Percentiles rank a stretch among this genome's conserved stretches.
Conservation (phyloP, 441 rosid genomes). For the Croton setiger region DNA sequence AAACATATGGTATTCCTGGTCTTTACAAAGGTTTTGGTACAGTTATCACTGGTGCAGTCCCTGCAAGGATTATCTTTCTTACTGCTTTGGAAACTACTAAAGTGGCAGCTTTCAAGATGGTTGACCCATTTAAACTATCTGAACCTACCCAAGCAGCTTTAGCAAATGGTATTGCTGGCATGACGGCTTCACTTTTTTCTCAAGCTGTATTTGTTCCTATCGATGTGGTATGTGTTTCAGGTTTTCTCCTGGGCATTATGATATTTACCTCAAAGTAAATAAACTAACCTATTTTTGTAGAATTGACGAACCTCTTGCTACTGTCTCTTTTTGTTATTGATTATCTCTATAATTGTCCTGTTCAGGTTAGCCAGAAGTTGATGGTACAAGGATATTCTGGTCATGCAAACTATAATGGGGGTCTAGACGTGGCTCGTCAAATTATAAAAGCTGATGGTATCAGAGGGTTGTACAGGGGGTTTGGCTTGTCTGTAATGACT, state of each 20-base stretch:
- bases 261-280: not conserved
- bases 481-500: slow-evolving; percentile 88
- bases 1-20: slow-evolving; percentile 86
- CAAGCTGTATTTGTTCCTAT: slow-evolving; percentile 92
- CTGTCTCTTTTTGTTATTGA: slow-evolving; percentile 9
- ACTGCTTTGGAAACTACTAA: slow-evolving; percentile 90
- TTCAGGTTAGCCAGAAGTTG: slow-evolving; percentile 90
- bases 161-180: slow-evolving; percentile 93
- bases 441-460: slow-evolving; percentile 70
- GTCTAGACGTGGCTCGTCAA: slow-evolving; percentile 83
- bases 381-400: slow-evolving; percentile 99
- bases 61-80: slow-evolving; percentile 82
- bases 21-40: slow-evolving; percentile 95
- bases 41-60: slow-evolving; percentile 88
- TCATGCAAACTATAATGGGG: slow-evolving; percentile 74
- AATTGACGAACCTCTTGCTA: not conserved
- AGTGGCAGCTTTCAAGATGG: slow-evolving; percentile 65
- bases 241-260: not conserved
- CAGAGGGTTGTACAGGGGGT: slow-evolving; percentile 87
- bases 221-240: slow-evolving; percentile 66
- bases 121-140: slow-evolving; percentile 64
- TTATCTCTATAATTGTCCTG: slow-evolving; percentile 10
- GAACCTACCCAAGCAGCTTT: slow-evolving; percentile 88
- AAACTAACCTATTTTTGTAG: not conserved
- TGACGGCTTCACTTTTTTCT: slow-evolving; percentile 77